A percentile compares a stretch with the other conserved stretches of the same genome.
These are phyloP conservation scores for Erysimum cheiri DNA, from an alignment of 441 rosid genomes.

Conservation along the genomic window DNA sequence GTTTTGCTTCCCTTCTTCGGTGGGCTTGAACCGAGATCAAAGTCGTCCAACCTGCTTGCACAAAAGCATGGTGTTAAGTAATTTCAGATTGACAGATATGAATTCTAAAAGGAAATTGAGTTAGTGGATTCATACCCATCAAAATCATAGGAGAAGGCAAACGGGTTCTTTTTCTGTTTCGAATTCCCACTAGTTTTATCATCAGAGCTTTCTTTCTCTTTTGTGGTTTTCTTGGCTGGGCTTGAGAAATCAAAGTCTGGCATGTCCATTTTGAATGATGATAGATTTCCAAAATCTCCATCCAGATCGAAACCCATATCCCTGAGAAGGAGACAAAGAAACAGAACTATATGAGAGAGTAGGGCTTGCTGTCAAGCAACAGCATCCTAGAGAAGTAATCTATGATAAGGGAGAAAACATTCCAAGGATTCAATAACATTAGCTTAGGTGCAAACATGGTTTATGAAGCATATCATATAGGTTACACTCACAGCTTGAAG, in stretches of 20 bases:
- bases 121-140: slow-evolving; percentile 57
- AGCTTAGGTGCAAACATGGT: slow-evolving; percentile 7
- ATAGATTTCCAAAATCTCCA: slow-evolving; percentile 70
- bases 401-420: background rate
- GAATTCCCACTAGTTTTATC: slow-evolving; percentile 52
- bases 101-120: slow-evolving; percentile 3
- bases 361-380: slow-evolving; percentile 6
- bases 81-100: slow-evolving; percentile 12
- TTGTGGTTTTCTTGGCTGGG: slow-evolving; percentile 57
- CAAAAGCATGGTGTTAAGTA: slow-evolving; percentile 40
- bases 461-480: slow-evolving; percentile 28
- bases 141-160: slow-evolving; percentile 80
- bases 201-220: slow-evolving; percentile 57
- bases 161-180: slow-evolving; percentile 53
- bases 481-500: slow-evolving; percentile 68
- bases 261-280: slow-evolving; percentile 85
- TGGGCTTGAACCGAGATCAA: slow-evolving; percentile 54
- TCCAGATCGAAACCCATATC: slow-evolving; percentile 87
- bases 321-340: slow-evolving; percentile 50
- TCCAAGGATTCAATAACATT: slow-evolving; percentile 16
- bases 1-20: slow-evolving; percentile 47
- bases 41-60: slow-evolving; percentile 61
- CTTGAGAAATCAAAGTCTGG: slow-evolving; percentile 85
- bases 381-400: slow-evolving; percentile 29
- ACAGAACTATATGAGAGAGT: slow-evolving; percentile 28